Evolutionary conservation across 2,329 filamentous ascomycete genomes (phyloP).

Genomic region (Neofusicoccum kwambonambiense): DNA sequence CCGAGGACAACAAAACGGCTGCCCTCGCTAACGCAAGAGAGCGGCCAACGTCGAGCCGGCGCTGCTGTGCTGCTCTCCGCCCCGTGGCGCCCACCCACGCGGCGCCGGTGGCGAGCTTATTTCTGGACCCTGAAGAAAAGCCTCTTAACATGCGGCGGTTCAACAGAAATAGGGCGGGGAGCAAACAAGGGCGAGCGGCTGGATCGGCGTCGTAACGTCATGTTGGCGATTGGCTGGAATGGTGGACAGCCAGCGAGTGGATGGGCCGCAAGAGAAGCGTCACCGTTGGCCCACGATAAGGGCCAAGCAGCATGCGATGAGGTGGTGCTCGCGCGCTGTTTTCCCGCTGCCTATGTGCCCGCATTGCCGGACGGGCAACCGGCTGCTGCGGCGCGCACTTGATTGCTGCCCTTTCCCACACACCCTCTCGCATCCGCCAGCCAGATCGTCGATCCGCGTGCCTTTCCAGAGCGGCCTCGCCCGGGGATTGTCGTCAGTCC

Average conservation of each 20-base stretch:
- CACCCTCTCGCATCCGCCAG: not conserved
- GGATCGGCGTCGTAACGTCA: not conserved
- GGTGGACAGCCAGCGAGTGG: not conserved
- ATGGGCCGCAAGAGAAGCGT: not conserved
- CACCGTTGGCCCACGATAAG: not conserved
- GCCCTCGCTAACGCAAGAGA: not conserved
- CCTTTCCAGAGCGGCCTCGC: not conserved
- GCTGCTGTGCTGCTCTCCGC: not conserved
- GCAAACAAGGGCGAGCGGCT: not conserved
- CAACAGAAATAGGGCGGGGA: not conserved
- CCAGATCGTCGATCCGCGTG: not conserved
- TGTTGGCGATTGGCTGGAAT: not conserved
- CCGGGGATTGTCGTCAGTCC: not conserved
- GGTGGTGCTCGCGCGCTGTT: not conserved
- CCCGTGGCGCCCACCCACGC: not conserved
- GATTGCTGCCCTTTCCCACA: not conserved
- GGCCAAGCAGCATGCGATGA: not conserved
- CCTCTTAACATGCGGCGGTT: not conserved
- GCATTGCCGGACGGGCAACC: not conserved
- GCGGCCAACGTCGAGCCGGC: not conserved
- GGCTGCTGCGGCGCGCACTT: not conserved
- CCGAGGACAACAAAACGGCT: too few relatives aligned
- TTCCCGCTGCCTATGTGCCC: not conserved
- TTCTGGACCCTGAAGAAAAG: conserved; percentile 11
- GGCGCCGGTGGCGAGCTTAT: conserved; percentile 1